phyloP scores from a whole-genome alignment of 2,329 filamentous ascomycete genomes.

The Emergomyces pasteurianus region DNA sequence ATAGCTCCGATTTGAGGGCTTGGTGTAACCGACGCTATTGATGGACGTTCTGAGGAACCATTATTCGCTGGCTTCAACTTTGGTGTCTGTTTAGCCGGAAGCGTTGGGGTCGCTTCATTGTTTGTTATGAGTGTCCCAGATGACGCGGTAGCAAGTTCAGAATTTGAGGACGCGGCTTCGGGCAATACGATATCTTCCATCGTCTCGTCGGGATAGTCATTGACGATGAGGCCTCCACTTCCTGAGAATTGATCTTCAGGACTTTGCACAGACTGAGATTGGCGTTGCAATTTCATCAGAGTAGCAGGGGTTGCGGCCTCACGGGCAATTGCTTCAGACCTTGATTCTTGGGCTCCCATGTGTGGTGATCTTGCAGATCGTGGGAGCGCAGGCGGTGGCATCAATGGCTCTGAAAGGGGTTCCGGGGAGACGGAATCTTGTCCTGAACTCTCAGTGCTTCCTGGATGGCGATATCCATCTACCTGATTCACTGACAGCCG shows the following conservation, averaged over 20 bases:
- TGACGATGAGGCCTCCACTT: constrained; percentile 24
- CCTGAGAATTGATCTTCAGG: constrained; percentile 24
- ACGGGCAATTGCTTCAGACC: constrained; percentile 21
- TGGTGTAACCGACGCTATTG: constrained; percentile 29
- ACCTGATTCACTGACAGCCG: constrained; percentile 14
- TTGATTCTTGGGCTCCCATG: constrained; percentile 22
- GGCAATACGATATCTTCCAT: constrained; percentile 62
- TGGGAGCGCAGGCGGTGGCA: constrained; percentile 39
- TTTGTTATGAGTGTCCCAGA: constrained; percentile 37
- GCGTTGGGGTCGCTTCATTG: constrained; percentile 40
- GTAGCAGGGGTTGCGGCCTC: constrained; percentile 76
- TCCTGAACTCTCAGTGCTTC: constrained; percentile 34
- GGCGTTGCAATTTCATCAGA: constrained; percentile 61
- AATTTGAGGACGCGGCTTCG: constrained; percentile 50
- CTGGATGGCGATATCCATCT: constrained; percentile 20
- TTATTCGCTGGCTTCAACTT: constrained; percentile 17
- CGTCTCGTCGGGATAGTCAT: constrained; percentile 39
- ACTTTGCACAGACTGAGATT: constrained; percentile 28
- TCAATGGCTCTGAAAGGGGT: constrained; percentile 37
- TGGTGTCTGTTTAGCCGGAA: constrained; percentile 55
- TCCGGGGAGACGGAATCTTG: constrained; percentile 40
- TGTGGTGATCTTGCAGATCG: constrained; percentile 29
- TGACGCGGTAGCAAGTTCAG: constrained; percentile 35
- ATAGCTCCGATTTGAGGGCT: constrained; percentile 45
- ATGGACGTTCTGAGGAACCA: constrained; percentile 17